These are phyloP conservation scores for Cupressus sempervirens DNA, from an alignment of 75 land plant species.

Conservation along the genomic window DNA sequence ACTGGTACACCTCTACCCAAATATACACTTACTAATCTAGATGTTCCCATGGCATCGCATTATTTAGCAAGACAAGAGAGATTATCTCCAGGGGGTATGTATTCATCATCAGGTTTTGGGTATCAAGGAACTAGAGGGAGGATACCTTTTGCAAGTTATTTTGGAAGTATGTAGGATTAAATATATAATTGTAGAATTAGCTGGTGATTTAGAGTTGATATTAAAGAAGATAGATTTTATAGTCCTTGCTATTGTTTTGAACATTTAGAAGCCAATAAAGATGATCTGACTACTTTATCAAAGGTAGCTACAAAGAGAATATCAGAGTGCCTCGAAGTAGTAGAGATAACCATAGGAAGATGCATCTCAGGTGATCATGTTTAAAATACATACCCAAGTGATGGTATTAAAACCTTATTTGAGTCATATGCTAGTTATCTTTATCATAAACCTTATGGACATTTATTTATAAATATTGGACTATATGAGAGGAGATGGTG, in stretches of 20 bases:
- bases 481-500: no score
- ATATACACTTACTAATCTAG: conserved; percentile 38
- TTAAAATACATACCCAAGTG: no score
- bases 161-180: conserved; percentile 30
- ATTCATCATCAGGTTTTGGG: conserved; percentile 39
- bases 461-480: no score
- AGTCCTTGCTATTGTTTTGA: background rate
- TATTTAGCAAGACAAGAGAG: conserved; percentile 49
- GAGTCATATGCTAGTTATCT: no score
- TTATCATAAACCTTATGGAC: no score
- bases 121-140: conserved; percentile 43
- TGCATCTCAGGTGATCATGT: no score
- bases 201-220: background rate
- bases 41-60: conserved; percentile 27
- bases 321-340: background rate
- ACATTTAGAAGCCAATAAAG: background rate
- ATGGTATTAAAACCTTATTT: no score
- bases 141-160: conserved; percentile 25
- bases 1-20: conserved; percentile 35
- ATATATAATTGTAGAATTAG: background rate
- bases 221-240: background rate
- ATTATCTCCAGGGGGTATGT: conserved; percentile 37
- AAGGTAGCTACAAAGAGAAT: no score
- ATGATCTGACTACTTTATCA: background rate
- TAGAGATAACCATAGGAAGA: no score